Percentiles rank a stretch among this genome's conserved stretches.
Evolutionary conservation across 2,329 filamentous ascomycete species (phyloP).

Genomic region (Fusarium sp.): DNA sequence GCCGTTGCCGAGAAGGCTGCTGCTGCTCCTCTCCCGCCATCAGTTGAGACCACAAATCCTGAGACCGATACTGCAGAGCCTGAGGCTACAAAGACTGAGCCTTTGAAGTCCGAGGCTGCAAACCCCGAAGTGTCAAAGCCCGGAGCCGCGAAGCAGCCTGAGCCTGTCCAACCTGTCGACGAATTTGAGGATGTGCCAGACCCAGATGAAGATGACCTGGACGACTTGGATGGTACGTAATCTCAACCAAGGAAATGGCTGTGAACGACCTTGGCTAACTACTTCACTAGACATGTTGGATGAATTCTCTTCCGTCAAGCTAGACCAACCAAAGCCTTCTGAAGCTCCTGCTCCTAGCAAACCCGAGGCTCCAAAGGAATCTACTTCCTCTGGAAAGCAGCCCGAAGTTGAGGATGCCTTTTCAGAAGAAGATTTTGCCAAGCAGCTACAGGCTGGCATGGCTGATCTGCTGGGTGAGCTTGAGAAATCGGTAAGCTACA

Average conservation of each 20-base stretch:
- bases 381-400: conserved; percentile 39
- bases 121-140: too few species aligned
- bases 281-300: conserved; percentile 82
- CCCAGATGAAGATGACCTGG: conserved; percentile 90
- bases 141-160: too few species aligned
- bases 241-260: not conserved
- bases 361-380: conserved; percentile 50
- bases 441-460: conserved; percentile 91
- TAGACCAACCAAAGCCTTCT: conserved; percentile 50
- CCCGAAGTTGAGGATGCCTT: conserved; percentile 55
- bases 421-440: conserved; percentile 82
- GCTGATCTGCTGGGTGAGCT: conserved; percentile 80
- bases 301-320: conserved; percentile 79
- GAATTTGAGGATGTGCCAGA: conserved; percentile 74
- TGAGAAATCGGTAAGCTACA: conserved; percentile 64
- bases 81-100: too few species aligned
- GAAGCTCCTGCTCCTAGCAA: conserved; percentile 46
- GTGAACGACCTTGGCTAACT: conserved; percentile 16
- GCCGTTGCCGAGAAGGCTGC: conserved; percentile 18
- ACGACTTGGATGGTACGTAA: conserved; percentile 83
- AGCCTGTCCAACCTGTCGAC: conserved; percentile 5
- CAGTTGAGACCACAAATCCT: conserved; percentile 1
- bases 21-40: conserved; percentile 3
- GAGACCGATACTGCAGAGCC: too few species aligned
- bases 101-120: too few species aligned